Percentiles rank a stretch among this genome's conserved stretches.
Evolutionary conservation across 2,329 filamentous ascomycete species (phyloP).

Genomic region (Fusarium subglutinans): DNA sequence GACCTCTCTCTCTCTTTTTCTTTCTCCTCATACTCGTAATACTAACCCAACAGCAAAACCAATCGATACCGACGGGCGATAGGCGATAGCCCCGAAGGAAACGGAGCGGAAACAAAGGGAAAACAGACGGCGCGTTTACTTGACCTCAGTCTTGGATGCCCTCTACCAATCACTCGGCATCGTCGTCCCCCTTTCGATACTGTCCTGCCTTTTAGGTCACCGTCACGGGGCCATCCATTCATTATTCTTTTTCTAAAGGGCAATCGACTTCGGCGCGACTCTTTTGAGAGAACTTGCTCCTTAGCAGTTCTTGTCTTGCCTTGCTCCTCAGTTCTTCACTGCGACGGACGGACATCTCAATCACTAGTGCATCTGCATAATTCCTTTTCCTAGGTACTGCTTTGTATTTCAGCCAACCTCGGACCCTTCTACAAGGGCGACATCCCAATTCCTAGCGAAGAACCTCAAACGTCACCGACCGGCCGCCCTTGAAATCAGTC

Average conservation of each 20-base stretch:
- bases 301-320: constrained; percentile 6
- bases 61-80: constrained; percentile 26
- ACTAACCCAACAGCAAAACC: constrained; percentile 28
- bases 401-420: constrained; percentile 24
- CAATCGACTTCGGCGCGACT: constrained; percentile 6
- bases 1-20: neutral
- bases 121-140: constrained; percentile 16
- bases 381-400: neutral
- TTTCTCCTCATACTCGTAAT: constrained; percentile 22
- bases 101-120: constrained; percentile 22
- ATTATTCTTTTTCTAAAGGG: constrained; percentile 20
- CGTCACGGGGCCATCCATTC: constrained; percentile 32
- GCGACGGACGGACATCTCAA: constrained; percentile 1
- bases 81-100: constrained; percentile 21
- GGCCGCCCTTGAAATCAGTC: constrained; percentile 35
- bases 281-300: neutral
- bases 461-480: constrained; percentile 35
- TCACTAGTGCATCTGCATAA: constrained; percentile 23
- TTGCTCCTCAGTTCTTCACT: neutral
- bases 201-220: constrained; percentile 20
- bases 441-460: constrained; percentile 26
- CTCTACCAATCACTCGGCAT: constrained; percentile 34
- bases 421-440: constrained; percentile 15
- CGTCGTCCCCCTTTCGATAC: constrained; percentile 29
- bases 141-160: constrained; percentile 18